phyloP scores from a whole-genome alignment of 768 basidiomycete genomes.

The Phanerochaete sordida region DNA sequence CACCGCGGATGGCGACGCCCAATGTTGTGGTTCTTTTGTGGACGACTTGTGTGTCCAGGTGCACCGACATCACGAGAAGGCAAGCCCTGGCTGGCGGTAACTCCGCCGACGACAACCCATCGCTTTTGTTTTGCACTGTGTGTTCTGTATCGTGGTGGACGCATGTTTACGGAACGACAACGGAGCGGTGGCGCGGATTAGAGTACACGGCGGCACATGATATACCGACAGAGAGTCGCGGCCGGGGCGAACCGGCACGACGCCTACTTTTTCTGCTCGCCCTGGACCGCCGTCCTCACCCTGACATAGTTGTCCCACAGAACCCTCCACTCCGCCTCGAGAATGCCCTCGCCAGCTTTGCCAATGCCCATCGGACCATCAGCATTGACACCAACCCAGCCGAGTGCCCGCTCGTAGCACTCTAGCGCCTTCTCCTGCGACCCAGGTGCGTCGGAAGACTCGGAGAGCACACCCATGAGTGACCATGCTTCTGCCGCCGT shows the following conservation, averaged over 20 bases:
- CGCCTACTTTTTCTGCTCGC: neutral
- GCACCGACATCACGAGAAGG: neutral
- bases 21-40: neutral
- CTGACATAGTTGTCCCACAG: constrained; percentile 62
- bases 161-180: neutral
- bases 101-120: neutral
- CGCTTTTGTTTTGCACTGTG: neutral
- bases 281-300: constrained; percentile 27
- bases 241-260: neutral
- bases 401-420: constrained; percentile 68
- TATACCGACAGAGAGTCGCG: neutral
- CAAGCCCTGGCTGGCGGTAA: neutral
- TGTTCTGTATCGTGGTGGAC: neutral
- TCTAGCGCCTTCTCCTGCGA: constrained; percentile 43
- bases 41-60: constrained; percentile 1
- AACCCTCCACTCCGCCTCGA: constrained; percentile 58
- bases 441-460: constrained; percentile 30
- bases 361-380: constrained; percentile 33
- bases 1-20: neutral
- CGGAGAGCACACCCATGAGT: constrained; percentile 64
- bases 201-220: neutral
- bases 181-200: neutral
- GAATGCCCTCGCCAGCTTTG: constrained; percentile 46
- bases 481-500: constrained; percentile 77
- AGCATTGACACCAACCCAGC: constrained; percentile 54